phyloP scores from a whole-genome alignment of 768 basidiomycete genomes.

The Macrolepiota dolichaula region DNA sequence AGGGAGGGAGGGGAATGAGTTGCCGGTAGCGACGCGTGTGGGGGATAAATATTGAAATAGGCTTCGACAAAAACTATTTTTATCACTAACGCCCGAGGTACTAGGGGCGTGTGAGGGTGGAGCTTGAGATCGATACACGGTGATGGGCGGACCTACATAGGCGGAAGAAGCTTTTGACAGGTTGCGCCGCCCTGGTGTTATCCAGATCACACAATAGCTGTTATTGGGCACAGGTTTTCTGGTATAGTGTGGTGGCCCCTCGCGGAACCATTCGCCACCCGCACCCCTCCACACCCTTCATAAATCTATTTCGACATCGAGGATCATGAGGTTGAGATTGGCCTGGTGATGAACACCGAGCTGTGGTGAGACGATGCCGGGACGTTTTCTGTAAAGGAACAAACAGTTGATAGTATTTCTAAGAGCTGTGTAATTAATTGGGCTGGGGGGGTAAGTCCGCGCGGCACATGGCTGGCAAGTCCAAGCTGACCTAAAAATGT shows the following conservation, averaged over 20 bases:
- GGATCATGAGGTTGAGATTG: too few species aligned
- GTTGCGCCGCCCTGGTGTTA: constrained; percentile 2
- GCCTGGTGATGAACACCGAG: too few species aligned
- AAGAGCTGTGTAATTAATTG: too few species aligned
- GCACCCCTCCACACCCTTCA: too few species aligned
- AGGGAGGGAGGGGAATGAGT: background rate
- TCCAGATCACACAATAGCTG: background rate
- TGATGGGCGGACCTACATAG: background rate
- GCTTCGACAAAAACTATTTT: background rate
- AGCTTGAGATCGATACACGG: background rate
- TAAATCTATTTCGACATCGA: too few species aligned
- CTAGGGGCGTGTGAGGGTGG: background rate
- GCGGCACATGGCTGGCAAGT: background rate
- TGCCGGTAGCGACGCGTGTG: background rate
- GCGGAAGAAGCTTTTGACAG: background rate
- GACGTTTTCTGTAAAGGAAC: background rate
- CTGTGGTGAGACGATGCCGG: background rate
- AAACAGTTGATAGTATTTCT: too few species aligned
- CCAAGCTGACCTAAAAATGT: too few species aligned
- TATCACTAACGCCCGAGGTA: background rate
- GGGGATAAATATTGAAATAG: constrained; percentile 4
- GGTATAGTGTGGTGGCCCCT: too few species aligned
- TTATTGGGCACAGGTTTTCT: background rate
- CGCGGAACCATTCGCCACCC: too few species aligned
- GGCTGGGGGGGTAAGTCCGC: too few species aligned